Base-by-base conservation (phyloP, 768 basidiomycete species). In the Cystofilobasidium bisporidii region DNA sequence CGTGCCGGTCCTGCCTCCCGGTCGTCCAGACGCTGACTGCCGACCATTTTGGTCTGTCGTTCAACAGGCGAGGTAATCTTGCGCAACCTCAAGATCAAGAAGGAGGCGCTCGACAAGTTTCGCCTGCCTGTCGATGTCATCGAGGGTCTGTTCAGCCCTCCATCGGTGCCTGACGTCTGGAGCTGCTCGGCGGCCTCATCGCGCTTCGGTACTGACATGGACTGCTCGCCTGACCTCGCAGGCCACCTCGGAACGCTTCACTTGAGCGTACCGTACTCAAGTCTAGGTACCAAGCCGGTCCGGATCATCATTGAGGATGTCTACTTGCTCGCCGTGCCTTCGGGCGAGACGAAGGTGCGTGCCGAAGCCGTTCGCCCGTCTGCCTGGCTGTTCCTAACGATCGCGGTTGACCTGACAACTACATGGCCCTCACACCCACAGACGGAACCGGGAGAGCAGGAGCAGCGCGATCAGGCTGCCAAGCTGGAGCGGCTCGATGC, bases 51-150 rank as follows among this genome's bases (percentile, higher is more conserved):
- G 30, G 41, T 58, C 69, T 15, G 65, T 64, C 40, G n/a, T n/a
- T n/a, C 10, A 3, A 2, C 58, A 74, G 74, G 74, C n/a, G 71
- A 74, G 45, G 69, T 75, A 62, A 70, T 73, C 10, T 81, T 96
- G 62, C 82, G 84, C 33, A 87, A 89, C 72, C 78, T 99, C 59
- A 86, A 86, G 63, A 82, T 99, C 71, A 98, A 94, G 80, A 91
- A 86, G 78, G 88, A 89, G 53, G 91, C 89, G 0, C 80, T 99
- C 59, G 96, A 98, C 78, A 91, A 94, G 76, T 96, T 98, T 76
- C 83, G 91, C 66, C 81, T 99, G 26, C 96, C 96, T 0, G 85
- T 99, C 0, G 93, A 98, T 80, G 91, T 99, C 15, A 79, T 89
- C 15, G 91, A 97, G 81, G 96, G 92, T 88, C 55, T 24, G 68